Conservation (phyloP, 208 protist species). For the Phytomonas serpens region DNA sequence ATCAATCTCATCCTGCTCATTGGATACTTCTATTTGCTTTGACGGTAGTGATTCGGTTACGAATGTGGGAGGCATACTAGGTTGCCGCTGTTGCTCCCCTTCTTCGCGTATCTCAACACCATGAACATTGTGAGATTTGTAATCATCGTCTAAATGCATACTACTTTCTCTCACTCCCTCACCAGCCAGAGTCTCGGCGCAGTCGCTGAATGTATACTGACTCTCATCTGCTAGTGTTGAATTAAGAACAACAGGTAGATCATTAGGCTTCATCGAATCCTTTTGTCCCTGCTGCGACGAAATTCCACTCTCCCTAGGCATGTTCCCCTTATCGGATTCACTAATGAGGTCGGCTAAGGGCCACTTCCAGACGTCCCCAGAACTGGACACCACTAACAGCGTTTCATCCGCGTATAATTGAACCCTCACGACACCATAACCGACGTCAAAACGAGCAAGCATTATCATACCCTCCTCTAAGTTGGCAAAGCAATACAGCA, state of each 20-base stretch:
- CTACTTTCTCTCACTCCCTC: background rate
- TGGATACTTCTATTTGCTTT: background rate
- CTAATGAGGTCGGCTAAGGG: constrained; percentile 47
- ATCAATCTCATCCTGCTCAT: background rate
- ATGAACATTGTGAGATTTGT: background rate
- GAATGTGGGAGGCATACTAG: background rate
- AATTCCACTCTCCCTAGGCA: background rate
- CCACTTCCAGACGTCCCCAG: constrained; percentile 82
- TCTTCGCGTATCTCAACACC: background rate
- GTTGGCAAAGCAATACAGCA: constrained; percentile 41
- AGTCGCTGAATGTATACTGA: background rate
- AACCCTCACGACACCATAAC: constrained; percentile 55
- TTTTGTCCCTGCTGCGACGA: background rate
- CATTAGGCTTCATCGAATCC: background rate
- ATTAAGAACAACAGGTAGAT: background rate
- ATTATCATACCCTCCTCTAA: constrained; percentile 24
- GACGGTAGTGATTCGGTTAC: background rate
- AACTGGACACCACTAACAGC: constrained; percentile 63
- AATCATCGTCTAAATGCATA: background rate
- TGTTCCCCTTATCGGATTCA: background rate
- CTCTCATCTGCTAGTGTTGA: background rate
- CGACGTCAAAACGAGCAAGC: constrained; percentile 75
- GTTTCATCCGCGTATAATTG: constrained; percentile 50
- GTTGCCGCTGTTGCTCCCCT: background rate
- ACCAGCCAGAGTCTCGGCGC: background rate